Percentiles rank a stretch among this genome's conserved stretches.
Conservation (phyloP, 306 rosid species). For the Vigna reflexopilosa region DNA sequence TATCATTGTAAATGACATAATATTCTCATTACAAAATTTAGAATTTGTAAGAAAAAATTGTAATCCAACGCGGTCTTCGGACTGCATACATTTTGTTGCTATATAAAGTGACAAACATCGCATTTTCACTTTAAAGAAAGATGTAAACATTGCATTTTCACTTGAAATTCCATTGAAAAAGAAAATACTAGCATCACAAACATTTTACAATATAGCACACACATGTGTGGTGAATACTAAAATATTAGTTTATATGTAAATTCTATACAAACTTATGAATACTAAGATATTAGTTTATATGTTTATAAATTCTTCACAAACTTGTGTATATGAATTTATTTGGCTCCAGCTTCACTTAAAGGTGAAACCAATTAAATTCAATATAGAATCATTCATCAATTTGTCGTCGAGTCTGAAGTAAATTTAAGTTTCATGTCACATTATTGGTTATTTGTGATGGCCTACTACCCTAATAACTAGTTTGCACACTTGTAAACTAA, state of each 20-base stretch:
- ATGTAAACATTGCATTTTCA: no score
- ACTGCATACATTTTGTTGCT: neutral
- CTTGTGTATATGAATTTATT: conserved; percentile 35
- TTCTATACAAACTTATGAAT: no score
- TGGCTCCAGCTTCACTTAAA: conserved; percentile 31
- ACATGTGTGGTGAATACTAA: no score
- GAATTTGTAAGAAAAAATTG: neutral
- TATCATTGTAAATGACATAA: no score
- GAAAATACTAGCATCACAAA: conserved; percentile 24
- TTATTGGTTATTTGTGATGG: conserved; percentile 13
- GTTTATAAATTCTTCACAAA: conserved; percentile 29
- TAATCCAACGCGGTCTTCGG: neutral
- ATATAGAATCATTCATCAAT: conserved; percentile 4
- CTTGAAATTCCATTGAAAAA: conserved; percentile 13
- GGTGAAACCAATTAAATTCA: conserved; percentile 30
- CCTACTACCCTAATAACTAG: neutral
- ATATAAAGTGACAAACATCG: neutral
- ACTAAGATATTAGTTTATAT: conserved; percentile 8
- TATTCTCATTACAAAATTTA: no score
- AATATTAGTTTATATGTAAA: no score
- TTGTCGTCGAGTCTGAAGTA: conserved; percentile 22
- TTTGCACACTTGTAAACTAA: conserved; percentile 55
- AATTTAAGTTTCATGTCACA: conserved; percentile 13
- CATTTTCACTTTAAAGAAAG: no score
- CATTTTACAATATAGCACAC: conserved; percentile 40